A percentile compares a stretch with the other conserved stretches of the same genome.
phyloP scores from a whole-genome alignment of 306 rosid species.

The Vigna radiata region DNA sequence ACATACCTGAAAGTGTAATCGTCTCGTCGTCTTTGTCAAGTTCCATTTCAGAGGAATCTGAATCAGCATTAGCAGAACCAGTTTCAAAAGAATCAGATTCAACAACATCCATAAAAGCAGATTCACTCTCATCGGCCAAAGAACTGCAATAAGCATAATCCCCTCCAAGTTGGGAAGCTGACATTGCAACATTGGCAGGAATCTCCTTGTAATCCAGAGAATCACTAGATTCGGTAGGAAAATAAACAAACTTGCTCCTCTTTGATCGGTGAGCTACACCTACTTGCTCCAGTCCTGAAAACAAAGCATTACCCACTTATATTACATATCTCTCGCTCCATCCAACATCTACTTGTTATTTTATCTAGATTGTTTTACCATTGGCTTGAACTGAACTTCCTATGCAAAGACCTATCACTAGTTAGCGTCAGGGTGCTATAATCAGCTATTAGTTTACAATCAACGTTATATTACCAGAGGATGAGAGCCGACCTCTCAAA shows the following conservation, averaged over 20 bases:
- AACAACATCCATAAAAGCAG: constrained; percentile 71
- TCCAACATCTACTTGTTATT: constrained; percentile 48
- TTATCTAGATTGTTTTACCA: constrained; percentile 48
- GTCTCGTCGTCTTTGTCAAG: constrained; percentile 72
- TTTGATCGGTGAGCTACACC: constrained; percentile 63
- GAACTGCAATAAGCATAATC: constrained; percentile 56
- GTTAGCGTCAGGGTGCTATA: constrained; percentile 28
- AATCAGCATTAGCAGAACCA: constrained; percentile 55
- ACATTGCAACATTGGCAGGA: constrained; percentile 57
- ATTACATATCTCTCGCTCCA: constrained; percentile 44
- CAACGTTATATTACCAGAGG: constrained; percentile 57
- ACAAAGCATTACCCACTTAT: constrained; percentile 43
- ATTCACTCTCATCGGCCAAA: constrained; percentile 70
- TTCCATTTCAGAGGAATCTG: constrained; percentile 88
- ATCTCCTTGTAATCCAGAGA: constrained; percentile 73
- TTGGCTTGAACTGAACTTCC: constrained; percentile 31
- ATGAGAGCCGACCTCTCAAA: constrained; percentile 52
- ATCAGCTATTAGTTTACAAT: constrained; percentile 53
- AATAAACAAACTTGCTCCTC: constrained; percentile 69
- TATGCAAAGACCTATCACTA: constrained; percentile 1
- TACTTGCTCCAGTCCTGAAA: constrained; percentile 66
- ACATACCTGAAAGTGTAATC: constrained; percentile 78
- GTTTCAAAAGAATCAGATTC: constrained; percentile 77
- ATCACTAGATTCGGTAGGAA: constrained; percentile 80
- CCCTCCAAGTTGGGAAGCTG: constrained; percentile 61